A percentile compares a stretch with the other conserved stretches of the same genome.
phyloP scores from a whole-genome alignment of 331 rosid species.

The Acacia concinna region DNA sequence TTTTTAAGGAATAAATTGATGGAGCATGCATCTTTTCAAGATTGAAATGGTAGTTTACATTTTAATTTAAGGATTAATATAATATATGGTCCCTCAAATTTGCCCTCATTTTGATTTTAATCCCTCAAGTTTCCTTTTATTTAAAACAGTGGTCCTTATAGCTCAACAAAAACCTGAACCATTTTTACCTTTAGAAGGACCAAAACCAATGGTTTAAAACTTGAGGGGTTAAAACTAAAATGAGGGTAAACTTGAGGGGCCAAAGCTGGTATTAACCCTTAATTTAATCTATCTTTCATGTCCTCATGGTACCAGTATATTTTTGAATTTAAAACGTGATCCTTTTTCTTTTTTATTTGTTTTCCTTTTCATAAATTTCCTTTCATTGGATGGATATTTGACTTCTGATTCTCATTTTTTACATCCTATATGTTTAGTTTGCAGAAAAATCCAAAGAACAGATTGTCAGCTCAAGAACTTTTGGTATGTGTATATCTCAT shows the following conservation, averaged over 20 bases:
- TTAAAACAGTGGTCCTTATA: no score
- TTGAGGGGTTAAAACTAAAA: no score
- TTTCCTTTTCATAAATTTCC: conserved; percentile 19
- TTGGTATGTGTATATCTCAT: conserved; percentile 54
- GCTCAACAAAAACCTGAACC: no score
- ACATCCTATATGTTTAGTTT: conserved; percentile 46
- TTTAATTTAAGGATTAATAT: not conserved
- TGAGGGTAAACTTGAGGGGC: no score
- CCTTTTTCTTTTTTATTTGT: not conserved
- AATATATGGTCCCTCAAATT: no score
- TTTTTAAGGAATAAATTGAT: not conserved
- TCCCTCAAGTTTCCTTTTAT: no score
- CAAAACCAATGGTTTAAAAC: no score
- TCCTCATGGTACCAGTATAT: conserved; percentile 1
- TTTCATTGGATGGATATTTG: conserved; percentile 18
- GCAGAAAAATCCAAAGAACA: conserved; percentile 69
- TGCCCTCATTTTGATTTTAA: no score
- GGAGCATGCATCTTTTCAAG: not conserved
- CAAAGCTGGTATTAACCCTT: no score
- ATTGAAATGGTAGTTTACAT: not conserved
- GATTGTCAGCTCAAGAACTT: conserved; percentile 77
- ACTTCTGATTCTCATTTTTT: conserved; percentile 29
- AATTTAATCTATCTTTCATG: not conserved
- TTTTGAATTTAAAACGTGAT: not conserved
- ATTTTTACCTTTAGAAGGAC: no score